A percentile compares a stretch with the other conserved stretches of the same genome.
These are phyloP conservation scores for Mycena pura DNA, from an alignment of 768 basidiomycete species.

Conservation along the genomic window DNA sequence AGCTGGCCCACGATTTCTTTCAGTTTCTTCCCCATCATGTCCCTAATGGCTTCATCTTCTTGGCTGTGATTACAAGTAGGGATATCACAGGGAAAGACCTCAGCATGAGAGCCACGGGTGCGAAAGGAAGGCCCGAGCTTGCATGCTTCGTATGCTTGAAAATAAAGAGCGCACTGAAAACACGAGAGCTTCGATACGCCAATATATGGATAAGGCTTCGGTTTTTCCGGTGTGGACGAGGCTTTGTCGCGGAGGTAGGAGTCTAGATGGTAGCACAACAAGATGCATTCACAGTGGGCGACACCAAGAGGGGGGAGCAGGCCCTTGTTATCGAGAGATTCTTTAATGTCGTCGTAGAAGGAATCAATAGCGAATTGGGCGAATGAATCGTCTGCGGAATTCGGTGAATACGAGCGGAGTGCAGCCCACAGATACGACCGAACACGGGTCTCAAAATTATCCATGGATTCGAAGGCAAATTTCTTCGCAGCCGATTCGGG, in stretches of 20 bases:
- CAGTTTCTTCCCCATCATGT: not conserved
- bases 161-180: too few relatives aligned
- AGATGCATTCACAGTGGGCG: not conserved
- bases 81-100: not conserved
- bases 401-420: not conserved
- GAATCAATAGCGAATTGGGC: too few relatives aligned
- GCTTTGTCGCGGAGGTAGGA: not conserved
- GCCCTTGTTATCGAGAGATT: not conserved
- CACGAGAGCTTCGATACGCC: not conserved
- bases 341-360: not conserved
- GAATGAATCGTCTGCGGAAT: not conserved
- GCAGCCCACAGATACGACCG: not conserved
- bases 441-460: not conserved
- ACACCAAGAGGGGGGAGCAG: not conserved
- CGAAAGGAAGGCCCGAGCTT: too few relatives aligned
- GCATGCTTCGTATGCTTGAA: too few relatives aligned
- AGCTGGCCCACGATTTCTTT: too few relatives aligned
- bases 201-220: not conserved
- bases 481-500: too few relatives aligned
- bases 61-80: not conserved
- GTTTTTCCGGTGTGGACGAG: not conserved
- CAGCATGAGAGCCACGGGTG: too few relatives aligned
- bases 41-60: not conserved
- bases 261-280: not conserved
- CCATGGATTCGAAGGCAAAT: too few relatives aligned